A percentile compares a stretch with the other conserved stretches of the same genome.
phyloP scores from a whole-genome alignment of 163 green algal genomes.

The Smithsoniella earleae region DNA sequence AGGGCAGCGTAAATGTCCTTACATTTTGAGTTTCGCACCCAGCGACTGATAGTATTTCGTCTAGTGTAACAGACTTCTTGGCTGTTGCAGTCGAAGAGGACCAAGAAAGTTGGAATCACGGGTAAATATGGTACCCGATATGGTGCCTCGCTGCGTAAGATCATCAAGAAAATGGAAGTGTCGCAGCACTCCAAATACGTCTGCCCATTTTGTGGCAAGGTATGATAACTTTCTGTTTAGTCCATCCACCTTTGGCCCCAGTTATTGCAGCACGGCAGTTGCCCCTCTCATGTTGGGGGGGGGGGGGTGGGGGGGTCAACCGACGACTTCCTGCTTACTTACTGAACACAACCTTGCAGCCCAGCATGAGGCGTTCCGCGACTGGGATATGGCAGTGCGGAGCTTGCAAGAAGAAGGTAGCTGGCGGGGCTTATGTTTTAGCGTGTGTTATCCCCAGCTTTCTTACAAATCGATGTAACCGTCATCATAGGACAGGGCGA shows the following conservation, averaged over 20 bases:
- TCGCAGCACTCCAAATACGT: constrained; percentile 99
- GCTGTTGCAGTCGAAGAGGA: constrained; percentile 89
- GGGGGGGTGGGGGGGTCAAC: too few relatives aligned
- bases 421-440: constrained; percentile 88
- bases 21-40: too few relatives aligned
- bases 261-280: background rate
- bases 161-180: constrained; percentile 99
- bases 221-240: constrained; percentile 34
- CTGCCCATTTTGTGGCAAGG: constrained; percentile 98
- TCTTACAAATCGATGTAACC: background rate
- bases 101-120: constrained; percentile 98
- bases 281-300: background rate
- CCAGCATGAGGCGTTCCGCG: constrained; percentile 76
- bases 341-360: constrained; percentile 49
- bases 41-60: too few relatives aligned
- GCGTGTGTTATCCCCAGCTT: constrained; percentile 49
- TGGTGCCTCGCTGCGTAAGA: constrained; percentile 92
- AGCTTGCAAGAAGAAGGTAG: constrained; percentile 83
- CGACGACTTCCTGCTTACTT: too few relatives aligned
- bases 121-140: constrained; percentile 99
- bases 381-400: constrained; percentile 99
- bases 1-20: too few relatives aligned
- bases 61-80: too few relatives aligned
- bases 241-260: background rate
- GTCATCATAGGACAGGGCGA: background rate